Conservation (phyloP, 2,329 filamentous ascomycete genomes). For the Pyrenophora tritici-repentis region DNA sequence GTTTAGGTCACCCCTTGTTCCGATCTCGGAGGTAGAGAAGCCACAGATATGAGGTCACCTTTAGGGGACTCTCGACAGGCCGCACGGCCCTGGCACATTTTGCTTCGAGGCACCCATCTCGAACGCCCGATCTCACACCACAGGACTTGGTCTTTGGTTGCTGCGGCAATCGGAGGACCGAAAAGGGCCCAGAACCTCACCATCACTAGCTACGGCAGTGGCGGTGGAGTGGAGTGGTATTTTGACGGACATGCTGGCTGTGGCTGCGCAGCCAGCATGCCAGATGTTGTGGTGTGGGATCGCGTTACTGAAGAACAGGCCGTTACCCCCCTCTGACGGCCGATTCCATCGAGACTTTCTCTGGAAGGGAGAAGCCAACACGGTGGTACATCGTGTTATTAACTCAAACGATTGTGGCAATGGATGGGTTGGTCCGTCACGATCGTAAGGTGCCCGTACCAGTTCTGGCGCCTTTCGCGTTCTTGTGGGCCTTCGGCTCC, state of each 20-base stretch:
- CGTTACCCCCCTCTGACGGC: background rate
- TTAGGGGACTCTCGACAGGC: slow-evolving; percentile 33
- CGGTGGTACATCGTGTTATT: background rate
- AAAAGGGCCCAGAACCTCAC: too few species aligned
- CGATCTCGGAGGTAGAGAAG: slow-evolving; percentile 39
- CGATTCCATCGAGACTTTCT: background rate
- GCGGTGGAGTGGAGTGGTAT: too few species aligned
- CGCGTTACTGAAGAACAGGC: too few species aligned
- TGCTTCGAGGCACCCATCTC: slow-evolving; percentile 33
- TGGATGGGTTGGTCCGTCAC: background rate
- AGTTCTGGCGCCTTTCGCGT: slow-evolving; percentile 5
- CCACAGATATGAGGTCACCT: slow-evolving; percentile 37
- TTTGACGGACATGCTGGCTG: too few species aligned
- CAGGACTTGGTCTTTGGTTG: too few species aligned
- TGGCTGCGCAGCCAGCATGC: too few species aligned
- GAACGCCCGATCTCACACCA: background rate
- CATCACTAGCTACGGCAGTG: too few species aligned
- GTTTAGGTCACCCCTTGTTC: slow-evolving; percentile 28
- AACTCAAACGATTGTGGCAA: background rate
- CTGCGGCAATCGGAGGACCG: too few species aligned
- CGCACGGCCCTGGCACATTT: slow-evolving; percentile 38
- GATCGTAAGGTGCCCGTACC: background rate
- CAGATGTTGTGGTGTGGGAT: background rate
- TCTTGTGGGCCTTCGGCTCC: background rate
- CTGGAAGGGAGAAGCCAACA: background rate